Conservation (phyloP, 2,329 filamentous ascomycete genomes). For the Trichoderma breve region DNA sequence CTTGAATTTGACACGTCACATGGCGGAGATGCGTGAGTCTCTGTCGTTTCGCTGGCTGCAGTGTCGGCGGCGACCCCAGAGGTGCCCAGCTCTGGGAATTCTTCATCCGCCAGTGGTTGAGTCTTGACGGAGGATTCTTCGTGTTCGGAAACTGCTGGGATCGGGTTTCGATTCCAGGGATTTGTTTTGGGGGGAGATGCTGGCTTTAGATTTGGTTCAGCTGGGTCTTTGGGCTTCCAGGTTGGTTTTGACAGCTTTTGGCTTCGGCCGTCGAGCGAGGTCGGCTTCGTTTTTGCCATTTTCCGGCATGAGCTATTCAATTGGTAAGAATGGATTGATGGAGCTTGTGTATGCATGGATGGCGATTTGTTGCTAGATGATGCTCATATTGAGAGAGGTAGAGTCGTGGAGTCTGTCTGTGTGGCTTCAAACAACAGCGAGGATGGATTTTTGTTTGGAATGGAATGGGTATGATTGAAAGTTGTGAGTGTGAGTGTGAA, state of each 20-base stretch:
- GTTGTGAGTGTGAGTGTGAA: neutral
- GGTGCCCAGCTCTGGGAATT: constrained; percentile 27
- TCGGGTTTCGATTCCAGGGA: constrained; percentile 29
- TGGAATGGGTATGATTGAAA: too few species aligned
- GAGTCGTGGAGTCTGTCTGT: too few species aligned
- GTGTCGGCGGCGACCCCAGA: neutral
- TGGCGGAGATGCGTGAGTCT: constrained; percentile 19
- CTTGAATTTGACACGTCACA: constrained; percentile 16
- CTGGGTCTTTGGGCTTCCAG: constrained; percentile 20
- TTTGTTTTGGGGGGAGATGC: constrained; percentile 36
- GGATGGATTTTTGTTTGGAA: neutral
- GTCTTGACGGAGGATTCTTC: neutral
- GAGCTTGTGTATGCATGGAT: neutral
- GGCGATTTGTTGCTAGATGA: too few species aligned
- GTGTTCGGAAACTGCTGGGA: neutral
- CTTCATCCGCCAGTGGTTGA: neutral
- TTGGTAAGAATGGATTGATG: neutral
- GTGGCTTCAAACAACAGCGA: neutral
- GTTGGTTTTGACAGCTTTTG: constrained; percentile 12
- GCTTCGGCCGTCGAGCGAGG: constrained; percentile 30
- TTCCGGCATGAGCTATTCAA: neutral
- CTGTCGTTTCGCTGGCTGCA: constrained; percentile 19
- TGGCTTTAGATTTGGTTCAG: constrained; percentile 27
- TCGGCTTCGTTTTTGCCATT: constrained; percentile 26
- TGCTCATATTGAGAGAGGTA: neutral